Evolutionary conservation across 2,329 filamentous ascomycete genomes (phyloP).

Genomic region (Colletotrichum costaricense): DNA sequence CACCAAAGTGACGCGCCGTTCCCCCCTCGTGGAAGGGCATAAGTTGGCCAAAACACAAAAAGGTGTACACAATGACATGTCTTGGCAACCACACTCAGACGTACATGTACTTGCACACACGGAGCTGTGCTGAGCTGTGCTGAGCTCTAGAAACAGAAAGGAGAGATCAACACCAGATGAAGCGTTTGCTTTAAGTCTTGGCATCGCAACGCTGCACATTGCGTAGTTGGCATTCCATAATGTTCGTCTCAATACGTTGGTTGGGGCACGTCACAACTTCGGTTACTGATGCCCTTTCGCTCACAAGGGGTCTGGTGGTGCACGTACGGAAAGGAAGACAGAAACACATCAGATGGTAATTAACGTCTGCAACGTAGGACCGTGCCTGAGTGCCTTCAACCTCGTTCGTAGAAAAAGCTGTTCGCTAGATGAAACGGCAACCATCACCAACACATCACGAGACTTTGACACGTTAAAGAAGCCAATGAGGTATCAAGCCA

Average conservation of each 20-base stretch:
- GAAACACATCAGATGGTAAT: slow-evolving; percentile 20
- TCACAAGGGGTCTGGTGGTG: background rate
- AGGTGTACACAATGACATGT: slow-evolving; percentile 1
- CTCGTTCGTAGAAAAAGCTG: background rate
- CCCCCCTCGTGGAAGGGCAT: background rate
- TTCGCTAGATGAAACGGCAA: slow-evolving; percentile 9
- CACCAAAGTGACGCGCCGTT: background rate
- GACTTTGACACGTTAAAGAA: too few species aligned
- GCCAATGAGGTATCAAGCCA: slow-evolving; percentile 1
- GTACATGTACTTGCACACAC: background rate
- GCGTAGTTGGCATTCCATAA: background rate
- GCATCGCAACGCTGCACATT: background rate
- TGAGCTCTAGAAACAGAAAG: background rate
- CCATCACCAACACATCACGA: background rate
- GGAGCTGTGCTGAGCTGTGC: too few species aligned
- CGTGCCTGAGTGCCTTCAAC: slow-evolving; percentile 3
- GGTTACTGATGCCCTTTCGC: background rate
- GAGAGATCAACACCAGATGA: background rate
- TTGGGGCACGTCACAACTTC: background rate
- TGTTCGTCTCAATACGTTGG: slow-evolving; percentile 8
- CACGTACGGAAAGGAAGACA: background rate
- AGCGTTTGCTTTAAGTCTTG: background rate
- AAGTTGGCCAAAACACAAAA: background rate
- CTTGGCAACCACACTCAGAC: background rate
- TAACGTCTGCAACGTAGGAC: slow-evolving; percentile 12